A percentile compares a stretch with the other conserved stretches of the same genome.
Conservation (phyloP, 1,284 basidiomycete genomes). For the Rhodotorula sp. region DNA sequence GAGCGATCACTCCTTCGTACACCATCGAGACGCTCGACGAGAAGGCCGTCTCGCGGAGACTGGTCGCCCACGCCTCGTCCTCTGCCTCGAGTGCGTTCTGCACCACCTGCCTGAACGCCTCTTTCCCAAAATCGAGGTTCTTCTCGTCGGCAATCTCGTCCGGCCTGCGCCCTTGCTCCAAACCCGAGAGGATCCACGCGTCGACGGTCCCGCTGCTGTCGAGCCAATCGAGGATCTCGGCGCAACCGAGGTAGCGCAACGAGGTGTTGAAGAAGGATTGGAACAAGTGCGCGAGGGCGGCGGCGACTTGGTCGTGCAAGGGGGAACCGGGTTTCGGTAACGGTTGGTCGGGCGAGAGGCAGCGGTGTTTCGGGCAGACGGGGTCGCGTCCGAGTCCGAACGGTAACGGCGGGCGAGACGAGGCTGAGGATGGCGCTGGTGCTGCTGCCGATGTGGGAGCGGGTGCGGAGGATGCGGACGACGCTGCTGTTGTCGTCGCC, state of each 20-base stretch:
- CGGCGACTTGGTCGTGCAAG: slow-evolving; percentile 32
- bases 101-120: slow-evolving; percentile 33
- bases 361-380: slow-evolving; percentile 20
- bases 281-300: slow-evolving; percentile 28
- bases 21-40: slow-evolving; percentile 36
- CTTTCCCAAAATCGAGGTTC: slow-evolving; percentile 36
- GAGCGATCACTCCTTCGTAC: slow-evolving; percentile 36
- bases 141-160: slow-evolving; percentile 25
- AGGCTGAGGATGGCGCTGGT: neutral
- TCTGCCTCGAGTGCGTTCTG: slow-evolving; percentile 33
- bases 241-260: slow-evolving; percentile 36
- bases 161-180: slow-evolving; percentile 32
- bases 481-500: neutral
- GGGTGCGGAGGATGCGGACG: neutral
- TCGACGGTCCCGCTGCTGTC: slow-evolving; percentile 36
- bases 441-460: neutral
- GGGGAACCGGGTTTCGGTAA: slow-evolving; percentile 25
- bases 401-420: slow-evolving; percentile 28
- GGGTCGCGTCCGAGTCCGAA: slow-evolving; percentile 36
- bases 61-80: slow-evolving; percentile 37
- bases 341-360: slow-evolving; percentile 23
- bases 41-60: slow-evolving; percentile 34
- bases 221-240: slow-evolving; percentile 39
- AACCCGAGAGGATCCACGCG: slow-evolving; percentile 36
- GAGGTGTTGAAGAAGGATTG: slow-evolving; percentile 37